phyloP scores from a whole-genome alignment of 495 filamentous ascomycete genomes.

The Cercophora newfieldiana region DNA sequence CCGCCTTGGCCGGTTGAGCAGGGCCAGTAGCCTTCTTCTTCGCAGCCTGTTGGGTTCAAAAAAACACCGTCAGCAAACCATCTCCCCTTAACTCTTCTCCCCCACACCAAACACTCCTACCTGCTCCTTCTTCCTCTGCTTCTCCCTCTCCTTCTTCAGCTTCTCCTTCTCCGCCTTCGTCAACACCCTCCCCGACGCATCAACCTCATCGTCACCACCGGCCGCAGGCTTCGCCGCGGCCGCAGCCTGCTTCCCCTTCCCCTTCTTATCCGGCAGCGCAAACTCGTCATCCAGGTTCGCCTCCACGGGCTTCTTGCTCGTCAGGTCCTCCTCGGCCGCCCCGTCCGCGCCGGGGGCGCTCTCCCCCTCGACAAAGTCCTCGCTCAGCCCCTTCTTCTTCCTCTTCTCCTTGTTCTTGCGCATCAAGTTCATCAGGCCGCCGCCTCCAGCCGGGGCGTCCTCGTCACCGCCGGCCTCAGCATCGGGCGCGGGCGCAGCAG shows the following conservation, averaged over 20 bases:
- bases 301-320: conserved; percentile 77
- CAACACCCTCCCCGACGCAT: conserved; percentile 64
- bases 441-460: conserved; percentile 50
- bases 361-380: conserved; percentile 76
- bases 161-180: conserved; percentile 97
- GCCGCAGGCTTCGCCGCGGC: conserved; percentile 45
- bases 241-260: conserved; percentile 80
- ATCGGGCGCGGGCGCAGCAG: conserved; percentile 44
- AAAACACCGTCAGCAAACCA: conserved; percentile 21
- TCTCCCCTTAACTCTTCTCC: background rate
- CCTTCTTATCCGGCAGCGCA: conserved; percentile 85
- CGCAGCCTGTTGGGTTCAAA: conserved; percentile 56
- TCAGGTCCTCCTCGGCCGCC: conserved; percentile 49
- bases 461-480: conserved; percentile 46
- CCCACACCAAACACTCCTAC: conserved; percentile 40
- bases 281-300: conserved; percentile 85
- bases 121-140: conserved; percentile 91
- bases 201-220: conserved; percentile 58
- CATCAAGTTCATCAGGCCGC: conserved; percentile 80
- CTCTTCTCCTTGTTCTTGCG: conserved; percentile 90
- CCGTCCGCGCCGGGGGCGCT: conserved; percentile 53
- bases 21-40: conserved; percentile 65
- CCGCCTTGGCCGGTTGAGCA: conserved; percentile 53
- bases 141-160: conserved; percentile 92
- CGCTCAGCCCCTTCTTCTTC: conserved; percentile 82